Base-by-base conservation (phyloP, 495 filamentous ascomycete species). In the Aspergillus leporis region DNA sequence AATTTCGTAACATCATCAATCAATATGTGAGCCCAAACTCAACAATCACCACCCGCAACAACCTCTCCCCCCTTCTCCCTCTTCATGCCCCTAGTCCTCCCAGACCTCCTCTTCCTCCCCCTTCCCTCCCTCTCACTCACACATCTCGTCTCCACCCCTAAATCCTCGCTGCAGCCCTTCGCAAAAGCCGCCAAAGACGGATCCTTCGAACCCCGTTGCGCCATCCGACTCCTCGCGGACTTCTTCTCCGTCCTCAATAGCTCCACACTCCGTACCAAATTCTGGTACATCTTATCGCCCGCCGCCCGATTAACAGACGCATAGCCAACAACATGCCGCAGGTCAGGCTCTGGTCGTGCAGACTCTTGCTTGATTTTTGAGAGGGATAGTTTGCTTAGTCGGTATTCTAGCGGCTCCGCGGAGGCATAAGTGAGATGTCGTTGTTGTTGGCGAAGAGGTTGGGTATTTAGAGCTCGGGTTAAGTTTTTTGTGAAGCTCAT, bases 401-500 rank as follows among this genome's bases (percentile, higher is more conserved):
- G 5, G 19, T 47, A 47, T 47, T 47, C 43, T 18, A 47, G 43
- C 1, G 43, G 43, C 12, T 47, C 43, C 3, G 19, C 16, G 7
- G 43, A 4, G 18, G 43, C 19, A 13, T 47, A 47, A 1, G 43
- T 3, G 18, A 23, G 7, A 5, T 8, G 6, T 18, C 19, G 19
- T 3, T 4, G 38, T n/a, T 41, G 38, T 41, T 41, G 38, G 14
- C 38, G 38, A 1, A 41, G 38, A 3, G 38, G 38, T 5, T 16
- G 18, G 43, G 43, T 14, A 13, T 47, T 22, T 22, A 47, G 18
- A 2, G 43, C 43, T 23, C 43, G 1, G 18, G 43, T 47, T 22
- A 47, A n/a, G 12, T 47, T 47, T 47, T 47, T 47, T 1, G 43
- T 47, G 19, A 47, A 47, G 43, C 43, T 47, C 43, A 47, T 47